A percentile compares a stretch with the other conserved stretches of the same genome.
Evolutionary conservation across 192 early-diverging fungal species (phyloP).

Genomic region (Linnemannia elongata): DNA sequence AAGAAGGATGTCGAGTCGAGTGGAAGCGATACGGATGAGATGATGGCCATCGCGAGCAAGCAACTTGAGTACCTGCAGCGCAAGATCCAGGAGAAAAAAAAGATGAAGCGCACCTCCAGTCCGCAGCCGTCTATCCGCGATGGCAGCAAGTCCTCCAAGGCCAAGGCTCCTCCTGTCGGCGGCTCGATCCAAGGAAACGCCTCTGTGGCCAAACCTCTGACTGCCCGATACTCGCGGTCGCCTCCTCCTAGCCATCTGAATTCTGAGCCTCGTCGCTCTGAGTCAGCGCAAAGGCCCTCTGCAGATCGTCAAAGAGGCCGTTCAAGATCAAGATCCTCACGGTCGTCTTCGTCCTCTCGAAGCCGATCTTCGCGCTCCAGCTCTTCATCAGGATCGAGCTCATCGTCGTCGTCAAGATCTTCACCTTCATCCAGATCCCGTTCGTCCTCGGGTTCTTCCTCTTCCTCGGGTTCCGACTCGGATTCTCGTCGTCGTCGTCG

Average conservation of each 20-base stretch:
- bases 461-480: conserved; percentile 18
- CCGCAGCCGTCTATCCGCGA: neutral
- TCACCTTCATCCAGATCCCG: conserved; percentile 13
- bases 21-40: conserved; percentile 46
- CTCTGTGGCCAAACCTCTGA: neutral
- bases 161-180: neutral
- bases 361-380: conserved; percentile 11
- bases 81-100: conserved; percentile 50
- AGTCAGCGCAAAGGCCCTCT: neutral
- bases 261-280: neutral
- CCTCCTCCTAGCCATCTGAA: neutral
- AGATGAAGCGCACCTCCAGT: conserved; percentile 15
- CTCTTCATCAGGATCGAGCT: neutral
- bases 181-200: neutral
- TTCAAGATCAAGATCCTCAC: conserved; percentile 5
- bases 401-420: neutral
- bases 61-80: conserved; percentile 50
- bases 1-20: conserved; percentile 3
- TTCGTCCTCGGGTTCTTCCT: conserved; percentile 9
- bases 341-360: conserved; percentile 17
- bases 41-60: conserved; percentile 47
- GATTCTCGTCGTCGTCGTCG: neutral
- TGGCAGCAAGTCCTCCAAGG: conserved; percentile 2
- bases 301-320: conserved; percentile 15
- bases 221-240: neutral